A percentile compares a stretch with the other conserved stretches of the same genome.
Evolutionary conservation across 306 rosid genomes (phyloP).

Genomic region (Dryas alaskensis): DNA sequence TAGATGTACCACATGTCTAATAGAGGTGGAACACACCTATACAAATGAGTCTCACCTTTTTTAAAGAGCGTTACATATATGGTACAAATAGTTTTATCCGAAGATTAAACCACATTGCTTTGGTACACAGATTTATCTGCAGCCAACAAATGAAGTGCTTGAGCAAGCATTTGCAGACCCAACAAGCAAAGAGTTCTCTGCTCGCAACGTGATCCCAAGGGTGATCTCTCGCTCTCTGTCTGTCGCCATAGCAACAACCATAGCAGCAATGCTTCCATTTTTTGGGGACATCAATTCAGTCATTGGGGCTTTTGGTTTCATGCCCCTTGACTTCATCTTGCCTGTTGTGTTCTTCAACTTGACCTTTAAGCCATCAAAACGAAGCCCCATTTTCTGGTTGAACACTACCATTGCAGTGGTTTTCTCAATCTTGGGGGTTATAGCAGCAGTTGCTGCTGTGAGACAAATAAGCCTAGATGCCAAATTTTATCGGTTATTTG

Average conservation of each 20-base stretch:
- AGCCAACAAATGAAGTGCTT: conserved; percentile 68
- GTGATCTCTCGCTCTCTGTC: conserved; percentile 49
- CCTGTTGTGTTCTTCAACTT: conserved; percentile 64
- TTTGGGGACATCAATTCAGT: conserved; percentile 70
- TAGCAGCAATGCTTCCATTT: conserved; percentile 88
- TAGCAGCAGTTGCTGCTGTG: conserved; percentile 68
- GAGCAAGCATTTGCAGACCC: conserved; percentile 59
- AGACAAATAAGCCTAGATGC: conserved; percentile 71
- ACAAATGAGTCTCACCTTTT: too few species aligned
- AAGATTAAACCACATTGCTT: neutral
- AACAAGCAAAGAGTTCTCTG: conserved; percentile 40
- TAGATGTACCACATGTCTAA: neutral
- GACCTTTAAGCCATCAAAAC: conserved; percentile 71
- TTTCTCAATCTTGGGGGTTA: conserved; percentile 51
- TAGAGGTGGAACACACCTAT: too few species aligned
- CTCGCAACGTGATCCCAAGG: conserved; percentile 66
- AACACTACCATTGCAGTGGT: conserved; percentile 47
- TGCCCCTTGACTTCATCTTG: conserved; percentile 76
- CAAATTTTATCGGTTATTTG: conserved; percentile 51
- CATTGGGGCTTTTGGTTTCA: conserved; percentile 82
- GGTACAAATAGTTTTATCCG: too few species aligned
- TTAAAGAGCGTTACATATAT: too few species aligned
- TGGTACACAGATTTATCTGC: conserved; percentile 58
- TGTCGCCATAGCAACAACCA: conserved; percentile 36
- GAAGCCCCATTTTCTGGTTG: conserved; percentile 49